These are phyloP conservation scores for Curvularia verruculosa DNA, from an alignment of 2,329 filamentous ascomycete species.

Conservation along the genomic window DNA sequence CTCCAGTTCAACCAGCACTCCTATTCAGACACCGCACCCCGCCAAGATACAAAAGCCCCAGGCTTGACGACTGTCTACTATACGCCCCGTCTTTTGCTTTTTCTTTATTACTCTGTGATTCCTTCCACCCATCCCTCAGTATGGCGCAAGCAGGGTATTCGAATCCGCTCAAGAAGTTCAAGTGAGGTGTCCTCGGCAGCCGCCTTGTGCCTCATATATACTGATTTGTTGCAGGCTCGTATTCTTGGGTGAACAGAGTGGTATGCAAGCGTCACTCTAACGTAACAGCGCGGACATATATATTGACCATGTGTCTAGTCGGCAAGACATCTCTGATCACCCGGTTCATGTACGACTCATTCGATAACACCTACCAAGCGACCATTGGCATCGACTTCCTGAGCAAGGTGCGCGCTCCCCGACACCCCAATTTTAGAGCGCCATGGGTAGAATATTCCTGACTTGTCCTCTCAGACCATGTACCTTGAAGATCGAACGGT, in stretches of 20 bases:
- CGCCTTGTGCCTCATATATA: slow-evolving; percentile 20
- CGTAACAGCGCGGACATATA: not conserved
- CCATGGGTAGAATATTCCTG: not conserved
- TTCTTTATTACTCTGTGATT: slow-evolving; percentile 2
- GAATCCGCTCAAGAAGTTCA: slow-evolving; percentile 99
- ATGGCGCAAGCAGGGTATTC: slow-evolving; percentile 89
- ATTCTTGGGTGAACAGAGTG: slow-evolving; percentile 97
- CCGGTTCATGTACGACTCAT: slow-evolving; percentile 99
- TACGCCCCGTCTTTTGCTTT: not conserved
- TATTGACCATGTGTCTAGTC: slow-evolving; percentile 62
- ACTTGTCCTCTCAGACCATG: slow-evolving; percentile 74
- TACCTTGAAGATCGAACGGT: slow-evolving; percentile 99
- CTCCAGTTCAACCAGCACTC: slow-evolving; percentile 29
- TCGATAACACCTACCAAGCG: slow-evolving; percentile 99
- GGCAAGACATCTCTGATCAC: slow-evolving; percentile 99
- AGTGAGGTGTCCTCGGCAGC: slow-evolving; percentile 61
- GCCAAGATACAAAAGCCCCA: slow-evolving; percentile 13
- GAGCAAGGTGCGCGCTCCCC: slow-evolving; percentile 73
- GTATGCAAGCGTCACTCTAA: slow-evolving; percentile 62
- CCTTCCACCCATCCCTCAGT: slow-evolving; percentile 19
- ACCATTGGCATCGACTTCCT: slow-evolving; percentile 99
- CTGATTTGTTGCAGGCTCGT: slow-evolving; percentile 71
- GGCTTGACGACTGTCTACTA: slow-evolving; percentile 6
- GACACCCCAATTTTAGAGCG: not conserved
- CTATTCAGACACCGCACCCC: slow-evolving; percentile 30